phyloP scores from a whole-genome alignment of 2,329 filamentous ascomycete species.

The Fusarium liriodendri region DNA sequence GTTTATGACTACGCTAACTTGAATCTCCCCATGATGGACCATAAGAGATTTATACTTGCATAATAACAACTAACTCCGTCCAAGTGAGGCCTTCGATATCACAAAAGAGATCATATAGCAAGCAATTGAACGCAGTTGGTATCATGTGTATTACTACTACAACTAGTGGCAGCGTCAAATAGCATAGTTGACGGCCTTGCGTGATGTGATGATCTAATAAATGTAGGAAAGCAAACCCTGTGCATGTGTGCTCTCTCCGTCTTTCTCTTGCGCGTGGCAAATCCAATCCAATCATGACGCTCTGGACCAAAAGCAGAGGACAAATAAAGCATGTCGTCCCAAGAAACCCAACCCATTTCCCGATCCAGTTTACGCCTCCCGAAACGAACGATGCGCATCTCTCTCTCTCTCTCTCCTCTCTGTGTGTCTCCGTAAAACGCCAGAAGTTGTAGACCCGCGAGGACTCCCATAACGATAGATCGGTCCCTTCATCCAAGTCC shows the following conservation, averaged over 20 bases:
- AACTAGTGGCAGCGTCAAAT: conserved; percentile 39
- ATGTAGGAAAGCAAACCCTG: conserved; percentile 10
- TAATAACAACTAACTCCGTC: no score
- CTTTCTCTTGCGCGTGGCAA: conserved; percentile 20
- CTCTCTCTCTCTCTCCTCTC: background rate
- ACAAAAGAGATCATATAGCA: background rate
- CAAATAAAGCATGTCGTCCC: conserved; percentile 20
- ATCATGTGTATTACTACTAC: conserved; percentile 46
- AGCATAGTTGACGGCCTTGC: conserved; percentile 32
- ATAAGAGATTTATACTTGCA: no score
- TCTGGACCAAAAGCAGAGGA: conserved; percentile 29
- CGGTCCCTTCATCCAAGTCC: conserved; percentile 11
- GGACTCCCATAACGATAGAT: conserved; percentile 5
- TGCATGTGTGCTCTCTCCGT: conserved; percentile 23
- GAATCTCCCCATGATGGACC: no score
- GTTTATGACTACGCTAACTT: no score
- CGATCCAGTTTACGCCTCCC: conserved; percentile 30
- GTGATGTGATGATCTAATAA: conserved; percentile 35
- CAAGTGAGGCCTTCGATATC: no score
- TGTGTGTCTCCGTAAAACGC: conserved; percentile 23
- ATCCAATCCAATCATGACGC: conserved; percentile 36
- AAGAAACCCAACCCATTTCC: conserved; percentile 10
- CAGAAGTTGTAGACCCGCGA: conserved; percentile 15
- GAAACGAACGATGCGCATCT: conserved; percentile 28
- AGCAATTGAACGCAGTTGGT: conserved; percentile 12